phyloP scores from a whole-genome alignment of 2,329 filamentous ascomycete species.

The Aureobasidium sp. region DNA sequence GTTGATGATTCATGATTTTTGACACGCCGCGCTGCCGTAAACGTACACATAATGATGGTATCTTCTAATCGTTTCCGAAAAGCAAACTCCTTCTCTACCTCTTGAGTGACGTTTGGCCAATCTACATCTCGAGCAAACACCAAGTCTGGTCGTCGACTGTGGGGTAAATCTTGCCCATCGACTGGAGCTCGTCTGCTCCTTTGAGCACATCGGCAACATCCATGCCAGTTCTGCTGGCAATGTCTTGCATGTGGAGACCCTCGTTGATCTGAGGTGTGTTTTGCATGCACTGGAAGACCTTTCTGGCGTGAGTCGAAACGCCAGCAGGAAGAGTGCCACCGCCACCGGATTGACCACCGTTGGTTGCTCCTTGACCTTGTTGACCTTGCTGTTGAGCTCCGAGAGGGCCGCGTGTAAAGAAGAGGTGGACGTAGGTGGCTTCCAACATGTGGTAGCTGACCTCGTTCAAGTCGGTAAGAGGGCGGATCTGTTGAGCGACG shows the following conservation, averaged over 20 bases:
- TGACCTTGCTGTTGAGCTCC: conserved; percentile 24
- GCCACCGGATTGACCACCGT: conserved; percentile 25
- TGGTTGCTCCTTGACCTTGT: conserved; percentile 27
- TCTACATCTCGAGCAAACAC: conserved; percentile 66
- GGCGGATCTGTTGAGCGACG: conserved; percentile 70
- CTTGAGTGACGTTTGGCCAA: not conserved
- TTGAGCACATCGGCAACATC: conserved; percentile 61
- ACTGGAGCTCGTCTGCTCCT: conserved; percentile 73
- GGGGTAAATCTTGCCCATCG: conserved; percentile 70
- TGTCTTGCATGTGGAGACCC: conserved; percentile 71
- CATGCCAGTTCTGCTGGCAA: conserved; percentile 59
- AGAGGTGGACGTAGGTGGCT: conserved; percentile 78
- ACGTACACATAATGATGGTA: conserved; percentile 3
- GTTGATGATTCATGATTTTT: conserved; percentile 8
- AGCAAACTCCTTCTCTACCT: not conserved
- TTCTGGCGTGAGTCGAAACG: conserved; percentile 53
- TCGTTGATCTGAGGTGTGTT: conserved; percentile 65
- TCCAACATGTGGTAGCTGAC: conserved; percentile 88
- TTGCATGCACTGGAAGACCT: conserved; percentile 63
- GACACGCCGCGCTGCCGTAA: not conserved
- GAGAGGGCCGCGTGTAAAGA: conserved; percentile 63
- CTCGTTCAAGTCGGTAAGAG: conserved; percentile 81
- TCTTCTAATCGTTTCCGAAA: not conserved
- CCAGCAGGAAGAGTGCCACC: conserved; percentile 32
- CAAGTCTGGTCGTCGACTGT: conserved; percentile 91